Base-by-base conservation (phyloP, 2,329 filamentous ascomycete genomes). In the Ceratocystis diversiconidia region DNA sequence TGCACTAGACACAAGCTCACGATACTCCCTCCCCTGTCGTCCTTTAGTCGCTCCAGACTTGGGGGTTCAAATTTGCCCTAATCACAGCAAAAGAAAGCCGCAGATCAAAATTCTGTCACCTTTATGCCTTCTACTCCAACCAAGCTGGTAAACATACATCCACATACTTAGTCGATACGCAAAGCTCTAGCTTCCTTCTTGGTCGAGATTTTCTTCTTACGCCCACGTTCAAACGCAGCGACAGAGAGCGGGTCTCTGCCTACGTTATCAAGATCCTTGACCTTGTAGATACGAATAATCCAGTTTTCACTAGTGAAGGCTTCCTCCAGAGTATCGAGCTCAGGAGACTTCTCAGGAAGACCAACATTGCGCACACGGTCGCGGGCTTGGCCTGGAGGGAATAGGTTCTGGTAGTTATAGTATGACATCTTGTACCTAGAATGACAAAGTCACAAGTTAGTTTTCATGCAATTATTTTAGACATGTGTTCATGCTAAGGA, bases 271-370 rank as follows among this genome's bases (percentile, higher is more conserved):
- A 96, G 85, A 72, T 96, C 92, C 80, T 99, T 99, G 78, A 99
- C 94, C 82, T 99, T 99, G 83, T 96, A 99, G 73, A 99, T 96
- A 69, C 94, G 85, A 74, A 99, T 97, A 76, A 99, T 99, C 94
- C 94, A 99, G 82, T 99, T 99, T 81, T 99, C 94, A 73, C 90
- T 96, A 65, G 95, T 99, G 76, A 95, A 99, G 8, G 94, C 94
- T 78, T 99, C 94, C 75, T 99, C 94, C 60, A 99, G 77, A 3
- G 88, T 94, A 76, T 88, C 90, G 67, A 99, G 86, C 68, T 88
- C 83, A 7, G 94, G 94, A 1, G 90, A 87, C 70, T 91, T 82
- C 12, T 90, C 85, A n/a, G 94, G 95, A 63, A 97, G 79, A 68
- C 83, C 84, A 46, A 84, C 82, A 70, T 86, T 85, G 73, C 94